Base-by-base conservation (phyloP, 805 yeast species). In the Starmerella potacharoeniae region DNA sequence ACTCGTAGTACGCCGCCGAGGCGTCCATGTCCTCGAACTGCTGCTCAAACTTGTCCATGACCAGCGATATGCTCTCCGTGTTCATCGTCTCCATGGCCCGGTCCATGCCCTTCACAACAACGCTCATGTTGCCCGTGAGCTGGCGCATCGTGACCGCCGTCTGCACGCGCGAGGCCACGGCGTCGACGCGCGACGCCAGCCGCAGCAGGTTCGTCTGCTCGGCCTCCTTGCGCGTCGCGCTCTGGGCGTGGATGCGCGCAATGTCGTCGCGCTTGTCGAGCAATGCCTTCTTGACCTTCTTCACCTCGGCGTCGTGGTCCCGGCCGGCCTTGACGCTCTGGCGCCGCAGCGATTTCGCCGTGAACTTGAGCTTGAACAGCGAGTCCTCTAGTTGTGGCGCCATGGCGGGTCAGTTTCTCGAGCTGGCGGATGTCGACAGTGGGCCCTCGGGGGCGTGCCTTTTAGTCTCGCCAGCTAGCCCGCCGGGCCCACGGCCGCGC, bases 141-240 rank as follows among this genome's bases (percentile, higher is more conserved):
- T 86, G 81, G 61, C 96, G 78, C 99, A 93, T 93, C 0, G 97
- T 91, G 6, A 93, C 97, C 0, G 98, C 98, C 0, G 99, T 93
- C 64, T 91, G 97, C 2, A 93, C 95, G 56, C 98, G 73, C 4
- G 95, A 84, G 0, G 97, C 95, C 29, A 93, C 98, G 0, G 97
- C 91, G 70, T 93, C 99, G 22, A 93, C 86, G 55, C 97, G 73
- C 0, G 96, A 86, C 0, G 96, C 84, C 55, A 93, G 73, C 61
- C 91, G 76, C 52, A 93, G 72, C 53, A 93, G 71, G 66, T 85
- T 91, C 52, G 91, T 74, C 59, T 91, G 74, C 69, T 93, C 99
- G 64, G 85, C 86, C 47, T 85, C 77, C 69, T 93, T 93, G 51
- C 99, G 78, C 45, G 95, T 88, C 40, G 97, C 96, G 70, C 90